phyloP scores from a whole-genome alignment of 306 rosid species.

The Cyamopsis tetragonoloba region DNA sequence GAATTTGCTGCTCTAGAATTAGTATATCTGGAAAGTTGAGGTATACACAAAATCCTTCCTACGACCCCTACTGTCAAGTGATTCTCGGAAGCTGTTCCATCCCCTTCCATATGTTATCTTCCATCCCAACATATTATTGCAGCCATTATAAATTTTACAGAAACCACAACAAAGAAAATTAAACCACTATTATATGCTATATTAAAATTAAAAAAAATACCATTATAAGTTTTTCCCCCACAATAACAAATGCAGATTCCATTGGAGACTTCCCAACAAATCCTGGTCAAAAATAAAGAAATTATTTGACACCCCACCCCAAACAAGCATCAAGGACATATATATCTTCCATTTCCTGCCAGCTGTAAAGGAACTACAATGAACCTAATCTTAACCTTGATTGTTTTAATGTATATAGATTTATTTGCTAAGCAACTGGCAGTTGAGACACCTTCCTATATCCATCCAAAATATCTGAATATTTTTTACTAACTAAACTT shows the following conservation, averaged over 20 bases:
- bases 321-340: not conserved
- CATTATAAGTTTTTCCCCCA: not conserved
- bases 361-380: not conserved
- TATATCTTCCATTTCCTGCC: not conserved
- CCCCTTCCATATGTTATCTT: slow-evolving; percentile 4
- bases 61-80: not conserved
- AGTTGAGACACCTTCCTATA: not conserved
- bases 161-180: not conserved
- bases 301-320: not conserved
- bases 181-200: not conserved
- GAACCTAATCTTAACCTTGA: not conserved
- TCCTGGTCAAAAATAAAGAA: not conserved
- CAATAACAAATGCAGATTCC: not conserved
- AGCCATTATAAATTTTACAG: not conserved
- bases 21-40: not conserved
- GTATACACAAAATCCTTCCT: not conserved
- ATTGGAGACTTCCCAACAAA: not conserved
- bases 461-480: not conserved
- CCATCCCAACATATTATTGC: not conserved
- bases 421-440: not conserved
- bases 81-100: not conserved
- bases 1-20: not conserved
- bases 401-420: not conserved
- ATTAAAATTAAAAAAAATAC: not conserved
- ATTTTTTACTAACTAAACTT: not conserved